Evolutionary conservation across 148 eudicot genomes (phyloP).

Genomic region (Spergularia marina): DNA sequence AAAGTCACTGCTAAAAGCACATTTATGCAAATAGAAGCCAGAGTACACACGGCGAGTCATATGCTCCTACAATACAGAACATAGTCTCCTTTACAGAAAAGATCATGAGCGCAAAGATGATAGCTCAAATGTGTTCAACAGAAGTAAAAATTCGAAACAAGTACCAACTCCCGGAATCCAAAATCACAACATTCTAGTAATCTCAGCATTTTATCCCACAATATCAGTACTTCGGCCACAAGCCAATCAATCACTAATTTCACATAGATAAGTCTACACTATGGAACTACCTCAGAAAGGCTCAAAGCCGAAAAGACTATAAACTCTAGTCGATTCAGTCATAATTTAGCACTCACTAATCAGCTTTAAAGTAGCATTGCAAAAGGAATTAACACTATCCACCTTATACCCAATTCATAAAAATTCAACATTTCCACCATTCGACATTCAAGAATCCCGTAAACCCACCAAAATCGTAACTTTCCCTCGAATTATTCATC

Average conservation of each 20-base stretch:
- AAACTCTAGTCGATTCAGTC: background rate
- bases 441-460: background rate
- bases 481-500: background rate
- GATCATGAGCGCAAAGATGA: background rate
- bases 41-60: background rate
- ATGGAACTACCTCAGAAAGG: too few relatives aligned
- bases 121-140: background rate
- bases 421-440: background rate
- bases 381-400: background rate
- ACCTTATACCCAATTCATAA: background rate
- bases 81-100: background rate
- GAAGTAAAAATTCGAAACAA: background rate
- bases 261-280: too few relatives aligned
- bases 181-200: background rate
- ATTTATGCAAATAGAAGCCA: background rate
- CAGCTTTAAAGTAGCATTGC: background rate
- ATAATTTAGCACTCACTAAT: background rate
- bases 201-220: background rate
- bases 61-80: background rate
- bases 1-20: background rate
- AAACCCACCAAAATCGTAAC: background rate
- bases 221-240: background rate
- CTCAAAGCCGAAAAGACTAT: too few relatives aligned
- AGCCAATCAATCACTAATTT: too few relatives aligned
- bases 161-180: background rate